phyloP scores from a whole-genome alignment of 169 alveolate genomes.

The Cyclospora cayetanensis region DNA sequence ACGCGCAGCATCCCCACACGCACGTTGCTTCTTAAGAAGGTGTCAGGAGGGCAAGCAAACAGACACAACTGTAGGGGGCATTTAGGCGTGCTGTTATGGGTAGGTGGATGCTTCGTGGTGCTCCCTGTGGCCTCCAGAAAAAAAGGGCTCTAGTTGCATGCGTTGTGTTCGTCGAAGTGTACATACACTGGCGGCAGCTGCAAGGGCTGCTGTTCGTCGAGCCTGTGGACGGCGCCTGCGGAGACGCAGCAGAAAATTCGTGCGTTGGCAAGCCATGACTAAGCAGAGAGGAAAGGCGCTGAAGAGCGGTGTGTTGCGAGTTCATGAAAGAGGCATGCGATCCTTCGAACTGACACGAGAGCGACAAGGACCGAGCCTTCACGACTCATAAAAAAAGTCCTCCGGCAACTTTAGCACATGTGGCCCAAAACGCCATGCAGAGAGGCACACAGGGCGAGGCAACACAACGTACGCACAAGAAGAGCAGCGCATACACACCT shows the following conservation, averaged over 20 bases:
- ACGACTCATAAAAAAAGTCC: background rate
- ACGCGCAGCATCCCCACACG: background rate
- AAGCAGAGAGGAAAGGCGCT: no score
- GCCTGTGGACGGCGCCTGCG: conserved; percentile 40
- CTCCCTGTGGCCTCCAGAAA: no score
- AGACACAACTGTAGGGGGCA: no score
- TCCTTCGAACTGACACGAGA: background rate
- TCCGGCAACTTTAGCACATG: background rate
- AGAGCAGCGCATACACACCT: background rate
- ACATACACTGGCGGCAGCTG: conserved; percentile 46
- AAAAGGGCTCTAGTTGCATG: background rate
- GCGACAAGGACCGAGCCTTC: background rate
- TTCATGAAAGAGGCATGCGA: background rate
- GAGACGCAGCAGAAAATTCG: background rate
- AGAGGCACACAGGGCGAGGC: background rate
- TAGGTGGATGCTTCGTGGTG: no score
- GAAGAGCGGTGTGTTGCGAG: no score
- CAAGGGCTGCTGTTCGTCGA: conserved; percentile 3
- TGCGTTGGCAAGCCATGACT: no score
- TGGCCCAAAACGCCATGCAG: background rate
- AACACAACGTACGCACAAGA: background rate
- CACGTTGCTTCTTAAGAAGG: background rate
- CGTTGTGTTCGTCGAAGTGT: background rate
- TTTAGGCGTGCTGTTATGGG: no score
- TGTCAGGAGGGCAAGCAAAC: background rate